Base-by-base conservation (phyloP, 78 protist genomes). In the Dictyostelium citrinum region DNA sequence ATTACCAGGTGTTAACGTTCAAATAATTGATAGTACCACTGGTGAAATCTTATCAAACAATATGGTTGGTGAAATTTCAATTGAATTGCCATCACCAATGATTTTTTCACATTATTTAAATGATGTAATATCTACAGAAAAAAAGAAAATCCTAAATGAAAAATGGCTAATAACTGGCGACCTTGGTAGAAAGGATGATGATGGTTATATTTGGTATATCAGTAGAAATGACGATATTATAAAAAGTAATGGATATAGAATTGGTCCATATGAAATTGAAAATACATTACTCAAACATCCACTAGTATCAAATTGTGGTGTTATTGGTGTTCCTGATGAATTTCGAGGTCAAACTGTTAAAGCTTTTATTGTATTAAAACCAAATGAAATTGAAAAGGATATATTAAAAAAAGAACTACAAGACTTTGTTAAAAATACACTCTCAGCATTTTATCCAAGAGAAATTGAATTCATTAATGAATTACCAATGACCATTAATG, bases 201-300 rank as follows among this genome's bases (percentile, higher is more conserved):
- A 83, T 46, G 90, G 90, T 17, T 33, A 83, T 43, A 27, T 51
- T 3, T 84, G 91, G 91, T 45, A 20, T 83, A 45, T 83, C 31
- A 74, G 90, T 27, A 24, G 90, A 22, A 80, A 83, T 1, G 90
- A 83, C 74, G 90, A 83, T 74, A 83, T 83, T 72, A 83, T 83
- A 6, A 83, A 83, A 0, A 45, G 71, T 37, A 72, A 70, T 72
- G 74, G 90, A 11, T 83, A 72, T 51, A 33, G 90, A n/a, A 83
- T 83, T 55, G 90, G 90, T 17, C 90, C 90, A 35, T n/a, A 37
- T 55, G 90, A 83, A 72, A 83, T 83, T 83, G 90, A 83, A 74
- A 20, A 83, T 43, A 33, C 79, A 55, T 14, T 83, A 3, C 1
- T 83, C 0, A 55, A 74, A 43, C 83, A 75, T 29, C 49, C 49